Percentiles rank a stretch among this genome's conserved stretches.
These are phyloP conservation scores for Polychaeton citri DNA, from an alignment of 2,329 filamentous ascomycete genomes.

Conservation along the genomic window DNA sequence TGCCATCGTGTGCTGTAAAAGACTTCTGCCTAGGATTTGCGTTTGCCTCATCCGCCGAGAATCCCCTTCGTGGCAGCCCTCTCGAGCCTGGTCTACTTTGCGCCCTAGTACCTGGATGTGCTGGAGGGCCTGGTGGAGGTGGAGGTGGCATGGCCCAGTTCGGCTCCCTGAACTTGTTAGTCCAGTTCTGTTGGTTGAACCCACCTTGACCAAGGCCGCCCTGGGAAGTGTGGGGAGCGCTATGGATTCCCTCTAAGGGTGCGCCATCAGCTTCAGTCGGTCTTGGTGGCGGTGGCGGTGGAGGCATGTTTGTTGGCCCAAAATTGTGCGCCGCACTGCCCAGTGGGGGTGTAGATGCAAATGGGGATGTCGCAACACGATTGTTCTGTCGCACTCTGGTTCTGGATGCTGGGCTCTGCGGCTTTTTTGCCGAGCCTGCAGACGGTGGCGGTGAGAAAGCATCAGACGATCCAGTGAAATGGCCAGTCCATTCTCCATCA, in stretches of 20 bases:
- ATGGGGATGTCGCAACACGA: background rate
- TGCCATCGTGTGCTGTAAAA: slow-evolving; percentile 6
- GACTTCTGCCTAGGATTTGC: slow-evolving; percentile 5
- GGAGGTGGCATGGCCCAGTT: slow-evolving; percentile 23
- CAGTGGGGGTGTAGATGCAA: background rate
- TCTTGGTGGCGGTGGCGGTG: slow-evolving; percentile 4
- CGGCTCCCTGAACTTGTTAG: slow-evolving; percentile 29
- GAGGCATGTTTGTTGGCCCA: slow-evolving; percentile 1
- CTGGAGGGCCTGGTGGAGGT: slow-evolving; percentile 5
- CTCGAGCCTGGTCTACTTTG: slow-evolving; percentile 7
- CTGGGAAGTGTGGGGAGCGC: too few relatives aligned
- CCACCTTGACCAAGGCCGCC: slow-evolving; percentile 18
- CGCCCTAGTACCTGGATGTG: background rate
- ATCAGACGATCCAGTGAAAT: slow-evolving; percentile 28
- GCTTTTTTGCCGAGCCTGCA: background rate
- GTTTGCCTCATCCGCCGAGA: slow-evolving; percentile 9
- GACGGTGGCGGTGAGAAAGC: slow-evolving; percentile 26
- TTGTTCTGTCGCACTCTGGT: background rate
- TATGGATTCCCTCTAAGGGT: too few relatives aligned
- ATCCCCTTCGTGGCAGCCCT: slow-evolving; percentile 12
- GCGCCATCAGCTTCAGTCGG: too few relatives aligned
- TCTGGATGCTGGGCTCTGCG: background rate
- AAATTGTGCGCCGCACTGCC: background rate
- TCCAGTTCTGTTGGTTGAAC: slow-evolving; percentile 30
- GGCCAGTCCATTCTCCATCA: slow-evolving; percentile 32